Base-by-base conservation (phyloP, 805 yeast species). In the Candida railenensis region DNA sequence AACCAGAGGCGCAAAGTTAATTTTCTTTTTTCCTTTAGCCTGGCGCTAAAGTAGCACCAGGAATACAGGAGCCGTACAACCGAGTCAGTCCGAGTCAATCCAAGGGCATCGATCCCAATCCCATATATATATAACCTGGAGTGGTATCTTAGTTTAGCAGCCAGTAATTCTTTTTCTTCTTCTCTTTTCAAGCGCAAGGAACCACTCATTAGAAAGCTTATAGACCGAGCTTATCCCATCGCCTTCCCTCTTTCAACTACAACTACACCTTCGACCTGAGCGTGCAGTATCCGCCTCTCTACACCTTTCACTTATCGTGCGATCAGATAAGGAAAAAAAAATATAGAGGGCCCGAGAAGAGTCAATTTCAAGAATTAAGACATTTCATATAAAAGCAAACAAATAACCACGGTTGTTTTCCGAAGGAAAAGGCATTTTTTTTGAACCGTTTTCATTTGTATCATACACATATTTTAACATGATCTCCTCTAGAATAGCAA, bases 31-130 rank as follows among this genome's bases (percentile, higher is more conserved):
- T n/a, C n/a, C n/a, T n/a, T n/a, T n/a, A n/a, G n/a, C n/a, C n/a
- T n/a, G 12, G 18, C 37, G 37, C 18, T 15, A 34, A 11, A 5
- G 9, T 25, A 25, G n/a, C 30, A 25, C 30, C 5, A 8, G 36
- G n/a, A 7, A 33, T 4, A 7, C 14, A 9, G 16, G 22, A 15
- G 42, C 42, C 42, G 32, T 39, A 21, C 15, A 25, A 12, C 36
- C 25, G 43, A 40, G 43, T 40, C 43, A 40, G 11, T 9, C 43
- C 34, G 43, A 40, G 43, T 40, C 43, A 40, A 9, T 12, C 20
- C 43, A n/a, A 30, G 22, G 30, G 30, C 30, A 25, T 25, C 30
- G 30, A 11, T 25, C 11, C 30, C 30, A 11, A 25, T n/a, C n/a
- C n/a, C n/a, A n/a, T n/a, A n/a, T n/a, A n/a, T n/a, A n/a, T n/a